phyloP scores from a whole-genome alignment of 441 rosid genomes.

The Bruguiera hainesii region DNA sequence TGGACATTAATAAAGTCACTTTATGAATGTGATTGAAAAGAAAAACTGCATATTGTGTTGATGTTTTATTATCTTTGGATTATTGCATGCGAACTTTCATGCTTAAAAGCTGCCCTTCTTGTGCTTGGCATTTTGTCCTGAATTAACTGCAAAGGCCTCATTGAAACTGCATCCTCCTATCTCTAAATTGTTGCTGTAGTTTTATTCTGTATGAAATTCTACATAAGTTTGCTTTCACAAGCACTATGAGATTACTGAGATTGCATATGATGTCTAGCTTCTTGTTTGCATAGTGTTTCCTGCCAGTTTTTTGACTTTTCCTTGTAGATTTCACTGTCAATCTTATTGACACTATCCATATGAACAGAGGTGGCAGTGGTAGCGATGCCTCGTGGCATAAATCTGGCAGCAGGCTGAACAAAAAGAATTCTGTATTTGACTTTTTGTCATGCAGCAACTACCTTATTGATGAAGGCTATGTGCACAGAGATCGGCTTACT shows the following conservation, averaged over 20 bases:
- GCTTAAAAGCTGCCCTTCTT: not conserved
- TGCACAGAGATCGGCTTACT: conserved; percentile 55
- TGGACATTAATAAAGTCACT: too few species aligned
- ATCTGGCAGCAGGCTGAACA: conserved; percentile 58
- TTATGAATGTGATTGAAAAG: not conserved
- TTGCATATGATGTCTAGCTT: not conserved
- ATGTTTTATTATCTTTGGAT: not conserved
- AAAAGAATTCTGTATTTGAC: conserved; percentile 70
- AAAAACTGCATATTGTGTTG: not conserved
- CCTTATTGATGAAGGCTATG: conserved; percentile 65
- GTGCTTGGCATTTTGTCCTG: not conserved
- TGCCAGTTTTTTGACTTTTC: not conserved
- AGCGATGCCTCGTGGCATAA: conserved; percentile 76
- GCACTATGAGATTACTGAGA: not conserved
- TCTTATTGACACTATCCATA: conserved; percentile 4
- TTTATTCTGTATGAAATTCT: not conserved
- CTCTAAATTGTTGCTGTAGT: not conserved
- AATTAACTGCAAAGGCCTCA: not conserved
- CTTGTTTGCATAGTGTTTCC: not conserved
- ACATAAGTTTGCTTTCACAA: too few species aligned
- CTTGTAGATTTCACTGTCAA: not conserved
- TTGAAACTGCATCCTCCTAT: not conserved
- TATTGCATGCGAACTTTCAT: not conserved
- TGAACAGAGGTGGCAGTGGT: conserved; percentile 70
- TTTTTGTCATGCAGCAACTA: conserved; percentile 56